Evolutionary conservation across 495 filamentous ascomycete genomes (phyloP), one percentile per base, ranked within the genome.

Genomic region (Xylaria scruposa): DNA sequence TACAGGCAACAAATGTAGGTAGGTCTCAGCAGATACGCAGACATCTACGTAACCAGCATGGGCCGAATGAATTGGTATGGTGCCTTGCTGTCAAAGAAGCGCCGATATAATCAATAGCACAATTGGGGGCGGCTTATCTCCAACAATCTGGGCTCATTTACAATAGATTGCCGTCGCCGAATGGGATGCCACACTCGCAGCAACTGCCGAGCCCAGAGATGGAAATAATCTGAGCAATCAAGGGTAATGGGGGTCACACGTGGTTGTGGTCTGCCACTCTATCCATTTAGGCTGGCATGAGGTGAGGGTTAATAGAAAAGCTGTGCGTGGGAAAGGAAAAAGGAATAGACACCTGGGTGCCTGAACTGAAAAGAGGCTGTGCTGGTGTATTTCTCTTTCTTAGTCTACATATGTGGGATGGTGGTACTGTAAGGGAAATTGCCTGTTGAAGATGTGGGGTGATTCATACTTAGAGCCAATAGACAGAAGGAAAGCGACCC

Each of bases 111-210:
- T 24, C 19, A 5, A 19, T 24, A 40, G n/a, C 40, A 47, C 40
- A 47, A 64, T 47, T 47, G 13, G 61, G 12, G 61, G n/a, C 19
- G 61, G n/a, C 19, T 19, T 40, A 26, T 65, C 62, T 46, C 62
- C 62, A 65, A 47, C 61, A 65, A 56, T 67, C 65, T 67, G 49
- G 63, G 63, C 49, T 67, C 65, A 67, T 26, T 67, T 42, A 44
- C 21, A 67, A 67, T 67, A 67, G 47, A 67, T 54, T 67, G 49
- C 42, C 33, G 12, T 67, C 65, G 33, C 47, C 65, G 65, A 56
- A 56, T 56, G 56, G 65, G 65, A 7, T 67, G 47, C 33, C 65
- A 56, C 65, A 56, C 65, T 42, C 13, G 49, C 33, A 56, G 65
- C 49, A 67, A 56, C 47, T 67, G 65, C 65, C 65, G 65, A 56